Evolutionary conservation across 176 grass and related monocot species (phyloP).

Genomic region (Ensete ventricosum): DNA sequence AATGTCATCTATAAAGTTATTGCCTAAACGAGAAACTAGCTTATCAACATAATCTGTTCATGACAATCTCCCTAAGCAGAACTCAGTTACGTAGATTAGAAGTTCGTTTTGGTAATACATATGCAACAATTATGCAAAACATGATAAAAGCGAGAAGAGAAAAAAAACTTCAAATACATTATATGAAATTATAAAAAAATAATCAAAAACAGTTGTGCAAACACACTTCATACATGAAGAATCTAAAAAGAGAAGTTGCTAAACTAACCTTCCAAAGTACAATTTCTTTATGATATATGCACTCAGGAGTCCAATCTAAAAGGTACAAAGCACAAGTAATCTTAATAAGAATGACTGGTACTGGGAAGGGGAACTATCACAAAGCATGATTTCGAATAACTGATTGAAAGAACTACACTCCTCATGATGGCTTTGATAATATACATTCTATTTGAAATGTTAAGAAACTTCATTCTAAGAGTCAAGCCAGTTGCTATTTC

Average conservation of each 20-base stretch:
- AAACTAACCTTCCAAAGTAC: constrained; percentile 16
- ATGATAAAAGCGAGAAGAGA: not conserved
- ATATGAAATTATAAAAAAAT: not conserved
- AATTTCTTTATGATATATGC: constrained; percentile 18
- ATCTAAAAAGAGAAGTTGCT: not conserved
- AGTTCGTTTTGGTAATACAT: no score
- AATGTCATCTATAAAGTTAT: no score
- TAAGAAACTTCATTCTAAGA: not conserved
- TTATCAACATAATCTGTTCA: no score
- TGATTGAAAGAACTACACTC: no score
- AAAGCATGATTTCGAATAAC: no score
- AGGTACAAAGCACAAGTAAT: not conserved
- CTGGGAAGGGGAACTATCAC: not conserved
- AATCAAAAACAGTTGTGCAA: not conserved
- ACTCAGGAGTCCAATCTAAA: constrained; percentile 19
- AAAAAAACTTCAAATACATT: not conserved
- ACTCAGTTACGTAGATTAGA: no score
- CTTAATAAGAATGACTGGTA: not conserved
- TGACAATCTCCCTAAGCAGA: no score
- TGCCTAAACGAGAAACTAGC: no score
- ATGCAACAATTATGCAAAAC: no score
- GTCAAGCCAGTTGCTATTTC: not conserved
- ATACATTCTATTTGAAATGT: no score
- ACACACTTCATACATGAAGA: not conserved
- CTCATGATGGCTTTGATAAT: no score